These are phyloP conservation scores for Crithidia sp. DNA, from an alignment of 208 protist genomes.

Conservation along the genomic window DNA sequence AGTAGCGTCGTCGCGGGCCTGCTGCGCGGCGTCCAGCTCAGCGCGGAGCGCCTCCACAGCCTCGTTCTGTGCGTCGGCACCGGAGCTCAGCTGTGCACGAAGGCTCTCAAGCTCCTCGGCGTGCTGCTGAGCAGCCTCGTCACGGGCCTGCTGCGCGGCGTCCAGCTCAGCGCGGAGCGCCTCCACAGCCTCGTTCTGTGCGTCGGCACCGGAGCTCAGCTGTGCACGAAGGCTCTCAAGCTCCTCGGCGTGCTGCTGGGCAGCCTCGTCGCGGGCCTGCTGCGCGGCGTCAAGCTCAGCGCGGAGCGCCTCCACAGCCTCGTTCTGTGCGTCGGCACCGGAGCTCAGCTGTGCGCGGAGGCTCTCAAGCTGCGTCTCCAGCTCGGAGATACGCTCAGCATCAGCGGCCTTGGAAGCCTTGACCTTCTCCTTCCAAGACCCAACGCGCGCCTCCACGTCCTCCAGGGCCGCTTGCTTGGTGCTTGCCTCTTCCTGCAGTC, in stretches of 20 bases:
- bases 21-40: conserved; percentile 5
- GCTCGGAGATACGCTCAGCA: too few relatives aligned
- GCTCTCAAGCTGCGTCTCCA: too few relatives aligned
- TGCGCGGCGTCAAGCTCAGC: conserved; percentile 6
- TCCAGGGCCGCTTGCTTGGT: too few relatives aligned
- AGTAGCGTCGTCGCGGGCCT: conserved; percentile 18
- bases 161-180: conserved; percentile 18
- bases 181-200: background rate
- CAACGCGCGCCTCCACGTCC: too few relatives aligned
- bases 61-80: conserved; percentile 7
- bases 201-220: conserved; percentile 14
- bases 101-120: conserved; percentile 14
- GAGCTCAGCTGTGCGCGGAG: too few relatives aligned
- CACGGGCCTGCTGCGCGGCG: background rate
- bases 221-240: conserved; percentile 18
- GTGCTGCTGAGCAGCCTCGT: conserved; percentile 10
- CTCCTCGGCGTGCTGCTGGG: conserved; percentile 9
- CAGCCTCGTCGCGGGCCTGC: conserved; percentile 3
- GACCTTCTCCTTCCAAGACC: too few relatives aligned
- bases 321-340: too few relatives aligned
- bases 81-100: conserved; percentile 16
- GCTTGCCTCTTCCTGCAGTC: too few relatives aligned
- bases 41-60: background rate
- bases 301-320: background rate
- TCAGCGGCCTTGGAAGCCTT: too few relatives aligned